A percentile compares a stretch with the other conserved stretches of the same genome.
phyloP scores from a whole-genome alignment of 306 rosid species.

The Cucurbita moschata region DNA sequence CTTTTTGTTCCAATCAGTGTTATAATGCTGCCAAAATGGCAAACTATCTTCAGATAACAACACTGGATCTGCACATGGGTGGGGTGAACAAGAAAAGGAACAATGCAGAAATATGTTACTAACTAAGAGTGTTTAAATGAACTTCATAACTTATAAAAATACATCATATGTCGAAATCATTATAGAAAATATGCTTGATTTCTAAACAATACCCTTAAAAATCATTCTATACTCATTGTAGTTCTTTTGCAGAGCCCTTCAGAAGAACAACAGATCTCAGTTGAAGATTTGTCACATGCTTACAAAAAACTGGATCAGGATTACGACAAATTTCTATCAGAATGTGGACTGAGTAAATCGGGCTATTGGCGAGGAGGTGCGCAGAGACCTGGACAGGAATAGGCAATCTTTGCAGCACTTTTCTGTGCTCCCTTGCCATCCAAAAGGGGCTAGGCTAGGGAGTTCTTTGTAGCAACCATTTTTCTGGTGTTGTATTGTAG shows the following conservation, averaged over 20 bases:
- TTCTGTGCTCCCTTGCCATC: neutral
- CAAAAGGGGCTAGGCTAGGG: neutral
- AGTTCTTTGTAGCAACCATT: neutral
- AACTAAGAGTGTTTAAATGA: neutral
- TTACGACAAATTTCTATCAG: slow-evolving; percentile 19
- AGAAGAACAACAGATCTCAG: slow-evolving; percentile 11
- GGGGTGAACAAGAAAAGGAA: neutral
- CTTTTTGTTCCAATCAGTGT: neutral
- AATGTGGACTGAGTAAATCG: slow-evolving; percentile 22
- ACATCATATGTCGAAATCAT: neutral
- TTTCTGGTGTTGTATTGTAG: neutral
- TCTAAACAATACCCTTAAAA: neutral
- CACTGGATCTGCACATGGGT: slow-evolving; percentile 7
- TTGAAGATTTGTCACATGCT: slow-evolving; percentile 12
- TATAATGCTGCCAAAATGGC: slow-evolving; percentile 1
- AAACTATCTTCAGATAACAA: neutral
- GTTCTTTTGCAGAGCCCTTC: slow-evolving; percentile 9
- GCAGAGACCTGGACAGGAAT: slow-evolving; percentile 3
- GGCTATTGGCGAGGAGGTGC: slow-evolving; percentile 26
- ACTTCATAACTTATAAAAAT: too few species aligned
- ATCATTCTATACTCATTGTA: neutral
- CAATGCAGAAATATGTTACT: neutral
- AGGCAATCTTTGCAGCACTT: neutral
- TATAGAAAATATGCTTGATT: neutral
- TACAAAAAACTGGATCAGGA: slow-evolving; percentile 22